A percentile compares a stretch with the other conserved stretches of the same genome.
Evolutionary conservation across 1,284 basidiomycete genomes (phyloP).

Genomic region (Ustilago hordei): DNA sequence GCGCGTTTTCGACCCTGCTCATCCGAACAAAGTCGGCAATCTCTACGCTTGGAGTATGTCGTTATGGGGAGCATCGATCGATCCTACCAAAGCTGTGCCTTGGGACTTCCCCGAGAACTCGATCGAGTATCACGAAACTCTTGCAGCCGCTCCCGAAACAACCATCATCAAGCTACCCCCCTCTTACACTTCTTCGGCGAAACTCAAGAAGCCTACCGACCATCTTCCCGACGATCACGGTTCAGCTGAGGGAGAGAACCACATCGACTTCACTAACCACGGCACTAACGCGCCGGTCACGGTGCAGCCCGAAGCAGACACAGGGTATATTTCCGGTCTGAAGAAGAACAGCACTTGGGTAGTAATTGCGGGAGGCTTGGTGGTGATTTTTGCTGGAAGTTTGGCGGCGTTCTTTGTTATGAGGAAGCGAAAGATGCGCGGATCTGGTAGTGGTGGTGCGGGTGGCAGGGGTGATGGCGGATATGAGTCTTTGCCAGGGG

Average conservation of each 20-base stretch:
- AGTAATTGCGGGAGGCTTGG: constrained; percentile 79
- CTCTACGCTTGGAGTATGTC: constrained; percentile 93
- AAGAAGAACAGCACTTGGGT: constrained; percentile 85
- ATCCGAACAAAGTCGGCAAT: constrained; percentile 75
- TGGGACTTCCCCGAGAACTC: constrained; percentile 67
- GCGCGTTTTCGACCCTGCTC: constrained; percentile 80
- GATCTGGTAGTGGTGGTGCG: constrained; percentile 51
- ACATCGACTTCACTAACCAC: constrained; percentile 68
- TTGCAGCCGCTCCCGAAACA: constrained; percentile 73
- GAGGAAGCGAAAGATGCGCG: constrained; percentile 74
- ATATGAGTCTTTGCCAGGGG: constrained; percentile 78
- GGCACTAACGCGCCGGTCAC: constrained; percentile 54
- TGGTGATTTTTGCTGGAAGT: constrained; percentile 79
- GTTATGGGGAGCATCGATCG: constrained; percentile 90
- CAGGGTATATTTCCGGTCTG: constrained; percentile 86
- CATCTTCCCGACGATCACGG: constrained; percentile 88
- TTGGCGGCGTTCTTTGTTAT: constrained; percentile 74
- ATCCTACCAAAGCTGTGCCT: constrained; percentile 76
- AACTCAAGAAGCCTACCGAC: constrained; percentile 80
- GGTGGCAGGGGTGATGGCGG: constrained; percentile 66
- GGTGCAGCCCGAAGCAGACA: constrained; percentile 73
- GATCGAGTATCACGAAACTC: constrained; percentile 69
- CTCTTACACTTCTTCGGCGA: constrained; percentile 66
- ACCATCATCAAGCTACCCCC: constrained; percentile 67
- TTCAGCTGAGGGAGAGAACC: constrained; percentile 67